Evolutionary conservation across 768 basidiomycete species (phyloP).

Genomic region (Podaxis carcinomalis): DNA sequence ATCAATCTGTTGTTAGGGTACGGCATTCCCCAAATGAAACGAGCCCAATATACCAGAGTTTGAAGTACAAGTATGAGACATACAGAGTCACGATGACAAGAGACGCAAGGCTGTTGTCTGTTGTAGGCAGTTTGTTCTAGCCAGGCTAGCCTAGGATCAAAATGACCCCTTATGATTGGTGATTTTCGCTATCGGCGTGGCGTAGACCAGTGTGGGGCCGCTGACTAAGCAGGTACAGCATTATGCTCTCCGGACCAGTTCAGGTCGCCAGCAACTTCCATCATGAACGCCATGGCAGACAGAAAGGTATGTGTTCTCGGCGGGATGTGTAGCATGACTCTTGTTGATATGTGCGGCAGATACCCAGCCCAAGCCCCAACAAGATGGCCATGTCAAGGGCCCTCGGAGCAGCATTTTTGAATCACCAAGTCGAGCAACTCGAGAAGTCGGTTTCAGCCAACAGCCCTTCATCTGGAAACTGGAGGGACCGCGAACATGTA

Average conservation of each 20-base stretch:
- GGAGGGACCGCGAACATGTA: constrained; percentile 45
- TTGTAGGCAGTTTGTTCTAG: not conserved
- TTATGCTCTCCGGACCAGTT: not conserved
- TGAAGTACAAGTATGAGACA: not conserved
- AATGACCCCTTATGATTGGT: not conserved
- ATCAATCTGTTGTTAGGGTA: too few relatives aligned
- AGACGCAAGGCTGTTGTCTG: not conserved
- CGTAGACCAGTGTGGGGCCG: constrained; percentile 2
- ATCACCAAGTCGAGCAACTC: constrained; percentile 84
- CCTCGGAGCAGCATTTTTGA: constrained; percentile 82
- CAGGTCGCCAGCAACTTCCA: constrained; percentile 8
- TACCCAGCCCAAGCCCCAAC: constrained; percentile 33
- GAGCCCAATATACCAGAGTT: too few relatives aligned
- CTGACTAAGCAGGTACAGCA: constrained; percentile 13
- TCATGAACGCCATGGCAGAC: constrained; percentile 24
- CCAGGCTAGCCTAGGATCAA: not conserved
- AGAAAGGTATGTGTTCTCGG: constrained; percentile 19
- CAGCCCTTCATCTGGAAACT: constrained; percentile 51
- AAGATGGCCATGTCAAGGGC: constrained; percentile 84
- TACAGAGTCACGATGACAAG: not conserved
- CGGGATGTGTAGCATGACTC: not conserved
- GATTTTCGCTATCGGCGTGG: not conserved
- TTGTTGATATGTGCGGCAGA: constrained; percentile 9
- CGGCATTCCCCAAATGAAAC: too few relatives aligned
- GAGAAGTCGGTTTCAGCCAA: constrained; percentile 63